phyloP scores from a whole-genome alignment of 2,329 filamentous ascomycete genomes.

The Cercospora janseana region DNA sequence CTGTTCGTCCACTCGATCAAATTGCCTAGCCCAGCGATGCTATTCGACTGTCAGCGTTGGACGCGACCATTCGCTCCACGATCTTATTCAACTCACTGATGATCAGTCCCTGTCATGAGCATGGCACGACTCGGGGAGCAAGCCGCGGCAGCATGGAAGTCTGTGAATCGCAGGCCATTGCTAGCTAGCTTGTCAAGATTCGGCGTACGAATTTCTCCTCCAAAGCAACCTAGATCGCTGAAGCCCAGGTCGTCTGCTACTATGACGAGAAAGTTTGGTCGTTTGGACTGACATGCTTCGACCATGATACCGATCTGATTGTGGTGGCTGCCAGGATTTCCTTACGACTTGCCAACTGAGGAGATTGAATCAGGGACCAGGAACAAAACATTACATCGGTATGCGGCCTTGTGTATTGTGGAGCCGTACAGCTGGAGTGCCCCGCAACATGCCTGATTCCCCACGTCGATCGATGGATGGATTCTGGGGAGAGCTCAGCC shows the following conservation, averaged over 20 bases:
- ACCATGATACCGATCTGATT: too few species aligned
- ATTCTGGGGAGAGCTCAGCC: too few species aligned
- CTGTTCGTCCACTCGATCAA: conserved; percentile 59
- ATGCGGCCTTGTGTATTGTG: conserved; percentile 2
- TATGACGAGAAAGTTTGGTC: conserved; percentile 60
- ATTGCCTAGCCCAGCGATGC: conserved; percentile 58
- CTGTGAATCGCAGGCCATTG: conserved; percentile 58
- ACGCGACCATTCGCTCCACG: too few species aligned
- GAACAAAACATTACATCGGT: too few species aligned
- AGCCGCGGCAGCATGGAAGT: conserved; percentile 64
- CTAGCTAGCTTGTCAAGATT: conserved; percentile 54
- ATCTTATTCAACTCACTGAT: conserved; percentile 40
- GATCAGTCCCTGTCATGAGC: conserved; percentile 65
- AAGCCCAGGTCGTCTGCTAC: conserved; percentile 33
- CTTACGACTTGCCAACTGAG: too few species aligned
- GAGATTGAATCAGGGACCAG: too few species aligned
- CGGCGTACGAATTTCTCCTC: conserved; percentile 60
- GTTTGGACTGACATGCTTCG: conserved; percentile 36
- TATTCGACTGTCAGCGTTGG: not conserved
- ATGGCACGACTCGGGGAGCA: conserved; percentile 65
- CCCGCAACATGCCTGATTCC: conserved; percentile 4
- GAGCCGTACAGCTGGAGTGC: conserved; percentile 4
- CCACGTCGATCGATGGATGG: too few species aligned
- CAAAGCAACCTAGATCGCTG: conserved; percentile 58
- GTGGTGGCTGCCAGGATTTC: too few species aligned